A percentile compares a stretch with the other conserved stretches of the same genome.
phyloP scores from a whole-genome alignment of 768 basidiomycete species.

The Termitomyces sp. region DNA sequence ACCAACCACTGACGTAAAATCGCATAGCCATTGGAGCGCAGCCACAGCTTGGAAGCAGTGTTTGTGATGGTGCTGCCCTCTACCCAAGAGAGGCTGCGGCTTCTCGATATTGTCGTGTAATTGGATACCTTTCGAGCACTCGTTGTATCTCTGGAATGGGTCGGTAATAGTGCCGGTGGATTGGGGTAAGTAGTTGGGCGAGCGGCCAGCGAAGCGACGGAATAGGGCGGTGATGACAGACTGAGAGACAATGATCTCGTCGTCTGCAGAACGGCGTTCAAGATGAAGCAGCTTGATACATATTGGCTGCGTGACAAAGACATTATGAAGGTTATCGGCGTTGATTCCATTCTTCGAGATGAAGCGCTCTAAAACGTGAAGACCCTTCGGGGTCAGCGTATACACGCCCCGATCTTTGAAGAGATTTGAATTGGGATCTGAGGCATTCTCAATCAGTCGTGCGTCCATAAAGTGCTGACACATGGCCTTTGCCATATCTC shows the following conservation, averaged over 20 bases:
- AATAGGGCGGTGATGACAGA: conserved; percentile 93
- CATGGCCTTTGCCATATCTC: conserved; percentile 99
- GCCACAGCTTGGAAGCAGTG: conserved; percentile 82
- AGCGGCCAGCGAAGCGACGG: conserved; percentile 88
- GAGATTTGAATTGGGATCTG: conserved; percentile 78
- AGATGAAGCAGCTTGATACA: conserved; percentile 97
- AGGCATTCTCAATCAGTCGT: conserved; percentile 93
- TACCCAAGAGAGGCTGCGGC: conserved; percentile 46
- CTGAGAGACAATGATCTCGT: conserved; percentile 96
- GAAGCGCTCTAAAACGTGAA: conserved; percentile 98
- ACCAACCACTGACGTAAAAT: conserved; percentile 94
- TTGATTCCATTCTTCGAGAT: conserved; percentile 99
- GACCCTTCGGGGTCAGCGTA: conserved; percentile 92
- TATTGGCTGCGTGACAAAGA: conserved; percentile 90
- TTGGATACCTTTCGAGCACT: conserved; percentile 69
- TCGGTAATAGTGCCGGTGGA: conserved; percentile 42
- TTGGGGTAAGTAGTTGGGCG: conserved; percentile 69
- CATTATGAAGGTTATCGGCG: conserved; percentile 83
- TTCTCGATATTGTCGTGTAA: conserved; percentile 70
- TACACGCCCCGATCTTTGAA: conserved; percentile 99
- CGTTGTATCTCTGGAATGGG: conserved; percentile 67
- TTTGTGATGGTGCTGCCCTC: conserved; percentile 45
- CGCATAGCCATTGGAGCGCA: conserved; percentile 95
- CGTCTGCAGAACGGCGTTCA: conserved; percentile 86
- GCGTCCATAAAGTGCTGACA: conserved; percentile 99